phyloP scores from a whole-genome alignment of 2,329 filamentous ascomycete genomes.

The Xylariaceae sp. region DNA sequence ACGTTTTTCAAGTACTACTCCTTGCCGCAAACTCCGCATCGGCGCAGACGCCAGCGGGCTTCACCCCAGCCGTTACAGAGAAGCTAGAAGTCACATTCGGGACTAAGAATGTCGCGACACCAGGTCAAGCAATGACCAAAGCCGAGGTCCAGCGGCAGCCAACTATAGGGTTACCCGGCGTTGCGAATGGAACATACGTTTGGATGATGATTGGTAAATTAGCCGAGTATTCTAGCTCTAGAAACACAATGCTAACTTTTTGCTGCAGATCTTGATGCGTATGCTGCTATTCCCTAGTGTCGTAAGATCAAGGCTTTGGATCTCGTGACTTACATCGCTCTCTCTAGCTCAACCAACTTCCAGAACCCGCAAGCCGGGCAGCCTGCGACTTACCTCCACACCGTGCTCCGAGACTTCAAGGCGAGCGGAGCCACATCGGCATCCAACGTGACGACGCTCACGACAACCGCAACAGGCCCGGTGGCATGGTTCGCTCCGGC shows the following conservation, averaged over 20 bases:
- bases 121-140: conserved; percentile 25
- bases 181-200: conserved; percentile 24
- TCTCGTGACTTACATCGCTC: too few relatives aligned
- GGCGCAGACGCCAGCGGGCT: conserved; percentile 26
- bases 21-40: conserved; percentile 16
- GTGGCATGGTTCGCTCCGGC: conserved; percentile 29
- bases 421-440: too few relatives aligned
- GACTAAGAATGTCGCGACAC: conserved; percentile 23
- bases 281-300: conserved; percentile 4
- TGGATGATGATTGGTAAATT: conserved; percentile 29
- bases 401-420: too few relatives aligned
- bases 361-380: too few relatives aligned
- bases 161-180: conserved; percentile 23
- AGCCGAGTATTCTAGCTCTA: neutral
- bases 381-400: too few relatives aligned
- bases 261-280: conserved; percentile 28
- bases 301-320: too few relatives aligned
- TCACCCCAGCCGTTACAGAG: conserved; percentile 22
- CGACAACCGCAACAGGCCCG: conserved; percentile 16
- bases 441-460: neutral
- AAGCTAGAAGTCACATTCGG: conserved; percentile 29
- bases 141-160: conserved; percentile 26
- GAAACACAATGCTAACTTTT: conserved; percentile 12
- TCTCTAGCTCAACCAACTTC: too few relatives aligned
- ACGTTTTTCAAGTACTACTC: conserved; percentile 17